Base-by-base conservation (phyloP, 257 asterid species). In the Solanum virginianum region DNA sequence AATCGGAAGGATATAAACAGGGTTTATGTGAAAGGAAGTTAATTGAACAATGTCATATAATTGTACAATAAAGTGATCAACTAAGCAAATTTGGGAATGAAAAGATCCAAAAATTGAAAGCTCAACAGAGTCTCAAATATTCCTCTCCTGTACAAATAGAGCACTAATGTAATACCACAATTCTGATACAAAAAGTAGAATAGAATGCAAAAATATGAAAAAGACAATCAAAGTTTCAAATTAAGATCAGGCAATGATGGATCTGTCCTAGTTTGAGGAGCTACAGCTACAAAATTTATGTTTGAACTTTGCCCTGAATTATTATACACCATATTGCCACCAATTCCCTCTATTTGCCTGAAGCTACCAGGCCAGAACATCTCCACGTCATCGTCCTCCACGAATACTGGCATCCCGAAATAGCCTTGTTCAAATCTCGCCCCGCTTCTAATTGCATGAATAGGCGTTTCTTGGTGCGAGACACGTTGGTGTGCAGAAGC, bases 331-430 rank as follows among this genome's bases (percentile, higher is more conserved):
- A 84, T 59, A 60, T 84, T 80, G 10, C 90, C 85, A 77, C 85
- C 85, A 32, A 72, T 71, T 24, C 93, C 92, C 56, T 92, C 94
- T 22, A 91, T 85, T 84, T 92, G 95, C 66, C 98, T 89, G 77
- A 95, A 95, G 86, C 99, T 94, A 53, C 98, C 97, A 0, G 99
- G 99, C 98, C 98, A 95, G 17, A 90, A 87, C 84, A 95, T 65
- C 51, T 89, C 95, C 0, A 87, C 90, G n/a, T 94, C 99, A 20
- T 93, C 90, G 14, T 92, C 94, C 63, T 90, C 95, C 89, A 92
- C 79, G 32, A 83, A 92, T 4, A 90, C 86, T 2, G 98, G 98
- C 91, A 90, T 13, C 22, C 95, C 93, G 26, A 84, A 90, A 29
- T 92, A 93, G 7, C 94, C 94, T 41, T 90, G 98, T 59, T 91